Base-by-base conservation (phyloP, 2,329 filamentous ascomycete species). In the Colletotrichum tropicale region DNA sequence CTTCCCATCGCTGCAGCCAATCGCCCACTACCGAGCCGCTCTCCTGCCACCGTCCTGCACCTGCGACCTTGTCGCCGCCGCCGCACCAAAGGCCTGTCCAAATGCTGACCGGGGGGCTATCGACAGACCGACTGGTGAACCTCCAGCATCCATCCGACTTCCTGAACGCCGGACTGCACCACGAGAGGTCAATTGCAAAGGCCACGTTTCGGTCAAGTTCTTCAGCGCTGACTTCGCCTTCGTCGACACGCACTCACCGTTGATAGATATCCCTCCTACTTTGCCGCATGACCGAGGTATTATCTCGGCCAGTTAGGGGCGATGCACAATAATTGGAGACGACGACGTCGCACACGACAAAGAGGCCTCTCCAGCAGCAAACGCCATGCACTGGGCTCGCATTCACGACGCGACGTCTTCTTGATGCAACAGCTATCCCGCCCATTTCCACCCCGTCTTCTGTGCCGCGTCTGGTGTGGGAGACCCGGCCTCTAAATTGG, bases 21-120 rank as follows among this genome's bases (percentile, higher is more conserved):
- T 75, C 60, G 43, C 34, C 66, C 56, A 70, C 66, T 75, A 66
- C 71, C 71, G 66, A 70, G 61, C 61, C 68, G 69, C 61, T 72
- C 58, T 60, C 70, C 62, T 32, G 56, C 70, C 70, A 52, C 70
- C n/a, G 26, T 43, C 43, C 69, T 24, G 43, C 43, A 21, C 12
- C 69, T 68, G 55, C n/a, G 28, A 36, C 26, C 26, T 15, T 16
- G 64, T 36, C 43, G 43, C 30, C 26, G 52, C 68, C 38, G 28
- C 36, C 66, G 48, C 60, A 55, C 28, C 28, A n/a, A 32, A 38
- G 30, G 55, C 62, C 28, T 36, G 16, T 15, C 48, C 60, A 56
- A n/a, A 32, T 12, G n/a, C 32, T 15, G 67, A 26, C 36, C 18
- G n/a, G 34, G 36, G 15, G 21, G 10, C 36, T 52, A n/a, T 24